Evolutionary conservation across 306 rosid genomes (phyloP).

Genomic region (Glycine soja): DNA sequence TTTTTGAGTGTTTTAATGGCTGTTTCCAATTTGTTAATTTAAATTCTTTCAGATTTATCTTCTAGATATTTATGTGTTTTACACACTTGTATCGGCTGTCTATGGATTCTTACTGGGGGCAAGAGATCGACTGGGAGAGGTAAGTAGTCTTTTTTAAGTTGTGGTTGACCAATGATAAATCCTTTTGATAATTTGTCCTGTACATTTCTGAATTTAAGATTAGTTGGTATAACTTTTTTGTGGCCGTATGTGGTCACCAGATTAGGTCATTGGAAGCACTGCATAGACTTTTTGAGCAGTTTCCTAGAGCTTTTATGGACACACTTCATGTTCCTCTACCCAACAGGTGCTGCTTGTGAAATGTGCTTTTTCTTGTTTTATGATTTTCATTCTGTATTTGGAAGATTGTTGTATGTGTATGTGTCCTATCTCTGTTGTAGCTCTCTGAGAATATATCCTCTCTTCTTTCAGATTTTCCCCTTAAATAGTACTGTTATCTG

Average conservation of each 20-base stretch:
- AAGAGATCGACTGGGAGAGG: conserved; percentile 95
- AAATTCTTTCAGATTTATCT: conserved; percentile 76
- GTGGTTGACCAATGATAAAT: conserved; percentile 10
- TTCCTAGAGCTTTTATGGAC: conserved; percentile 89
- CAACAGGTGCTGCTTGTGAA: conserved; percentile 59
- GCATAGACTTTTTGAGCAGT: conserved; percentile 83
- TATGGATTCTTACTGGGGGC: conserved; percentile 94
- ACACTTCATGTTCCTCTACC: conserved; percentile 68
- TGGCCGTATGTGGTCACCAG: conserved; percentile 55
- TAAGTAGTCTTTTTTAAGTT: conserved; percentile 38
- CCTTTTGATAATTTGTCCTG: conserved; percentile 18
- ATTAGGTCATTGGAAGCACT: conserved; percentile 93
- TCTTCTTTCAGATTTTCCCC: conserved; percentile 12
- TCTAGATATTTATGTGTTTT: conserved; percentile 76
- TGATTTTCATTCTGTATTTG: conserved; percentile 32
- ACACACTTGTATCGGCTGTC: conserved; percentile 78
- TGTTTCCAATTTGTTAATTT: conserved; percentile 16
- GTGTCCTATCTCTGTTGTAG: background rate
- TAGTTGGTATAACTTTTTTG: background rate
- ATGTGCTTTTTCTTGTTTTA: conserved; percentile 7
- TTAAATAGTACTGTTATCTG: background rate
- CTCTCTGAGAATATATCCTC: background rate
- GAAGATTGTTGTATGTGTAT: background rate
- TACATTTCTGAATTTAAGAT: conserved; percentile 23
- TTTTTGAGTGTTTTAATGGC: background rate